A percentile compares a stretch with the other conserved stretches of the same genome.
phyloP scores from a whole-genome alignment of 371 early-diverging fungal species.

The Mucor indicus region DNA sequence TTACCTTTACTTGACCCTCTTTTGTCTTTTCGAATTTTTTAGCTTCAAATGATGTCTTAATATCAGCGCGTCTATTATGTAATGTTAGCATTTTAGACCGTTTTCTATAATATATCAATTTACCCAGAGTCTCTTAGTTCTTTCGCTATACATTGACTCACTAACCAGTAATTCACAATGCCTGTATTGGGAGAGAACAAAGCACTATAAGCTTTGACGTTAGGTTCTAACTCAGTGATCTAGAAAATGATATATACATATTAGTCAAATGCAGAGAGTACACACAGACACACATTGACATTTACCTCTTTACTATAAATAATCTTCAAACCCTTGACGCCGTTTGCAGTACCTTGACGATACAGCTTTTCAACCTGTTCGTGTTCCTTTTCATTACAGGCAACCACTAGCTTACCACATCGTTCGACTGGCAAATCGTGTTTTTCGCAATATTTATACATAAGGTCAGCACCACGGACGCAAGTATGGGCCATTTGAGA shows the following conservation, averaged over 20 bases:
- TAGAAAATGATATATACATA: neutral
- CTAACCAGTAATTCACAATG: constrained; percentile 37
- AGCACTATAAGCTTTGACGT: constrained; percentile 38
- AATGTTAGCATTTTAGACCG: neutral
- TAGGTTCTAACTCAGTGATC: constrained; percentile 37
- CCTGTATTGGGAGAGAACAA: constrained; percentile 44
- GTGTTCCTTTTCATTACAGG: constrained; percentile 33
- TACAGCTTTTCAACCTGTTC: constrained; percentile 35
- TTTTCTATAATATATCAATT: neutral
- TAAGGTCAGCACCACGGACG: constrained; percentile 35
- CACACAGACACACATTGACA: neutral
- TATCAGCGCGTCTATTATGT: constrained; percentile 33
- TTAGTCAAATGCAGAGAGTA: too few relatives aligned
- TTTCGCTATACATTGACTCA: constrained; percentile 28
- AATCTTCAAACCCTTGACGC: constrained; percentile 39
- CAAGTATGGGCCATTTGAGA: constrained; percentile 42
- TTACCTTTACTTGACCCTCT: constrained; percentile 26
- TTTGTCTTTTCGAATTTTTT: constrained; percentile 21
- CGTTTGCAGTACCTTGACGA: constrained; percentile 36
- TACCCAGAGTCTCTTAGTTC: constrained; percentile 35
- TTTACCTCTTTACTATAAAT: constrained; percentile 29
- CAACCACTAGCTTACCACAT: constrained; percentile 44
- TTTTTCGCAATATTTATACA: constrained; percentile 43
- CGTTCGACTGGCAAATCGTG: constrained; percentile 32
- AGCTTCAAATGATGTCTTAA: constrained; percentile 40